A percentile compares a stretch with the other conserved stretches of the same genome.
These are phyloP conservation scores for Nidularia sp. DNA, from an alignment of 768 basidiomycete genomes.

Conservation along the genomic window DNA sequence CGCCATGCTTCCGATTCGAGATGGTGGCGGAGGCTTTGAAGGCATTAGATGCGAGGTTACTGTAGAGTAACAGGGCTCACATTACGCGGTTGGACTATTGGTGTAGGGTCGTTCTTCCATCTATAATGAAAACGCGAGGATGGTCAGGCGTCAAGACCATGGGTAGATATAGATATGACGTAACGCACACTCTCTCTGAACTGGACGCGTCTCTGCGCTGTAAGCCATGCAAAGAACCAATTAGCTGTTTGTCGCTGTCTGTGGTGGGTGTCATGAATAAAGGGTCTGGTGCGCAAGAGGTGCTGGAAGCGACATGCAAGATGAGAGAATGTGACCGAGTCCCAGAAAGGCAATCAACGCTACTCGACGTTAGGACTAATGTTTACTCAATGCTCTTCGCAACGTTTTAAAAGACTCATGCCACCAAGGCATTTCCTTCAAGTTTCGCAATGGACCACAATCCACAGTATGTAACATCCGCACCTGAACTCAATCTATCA, in stretches of 20 bases:
- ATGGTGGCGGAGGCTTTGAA: too few relatives aligned
- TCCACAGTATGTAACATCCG: too few relatives aligned
- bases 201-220: neutral
- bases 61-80: neutral
- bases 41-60: too few relatives aligned
- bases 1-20: too few relatives aligned
- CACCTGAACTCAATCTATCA: too few relatives aligned
- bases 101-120: conserved; percentile 13
- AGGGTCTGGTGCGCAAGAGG: neutral
- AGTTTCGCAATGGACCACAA: too few relatives aligned
- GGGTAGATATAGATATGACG: neutral
- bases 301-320: conserved; percentile 9
- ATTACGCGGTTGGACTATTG: conserved; percentile 7
- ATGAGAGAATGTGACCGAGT: conserved; percentile 4
- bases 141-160: neutral
- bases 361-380: neutral
- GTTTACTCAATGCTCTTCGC: neutral
- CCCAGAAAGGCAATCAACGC: conserved; percentile 5
- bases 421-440: neutral
- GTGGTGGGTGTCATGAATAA: neutral
- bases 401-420: neutral
- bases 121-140: neutral
- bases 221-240: neutral
- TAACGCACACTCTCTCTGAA: neutral
- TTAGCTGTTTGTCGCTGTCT: neutral